Conservation (phyloP, 2,329 filamentous ascomycete species). For the Magnaporthales sp. region DNA sequence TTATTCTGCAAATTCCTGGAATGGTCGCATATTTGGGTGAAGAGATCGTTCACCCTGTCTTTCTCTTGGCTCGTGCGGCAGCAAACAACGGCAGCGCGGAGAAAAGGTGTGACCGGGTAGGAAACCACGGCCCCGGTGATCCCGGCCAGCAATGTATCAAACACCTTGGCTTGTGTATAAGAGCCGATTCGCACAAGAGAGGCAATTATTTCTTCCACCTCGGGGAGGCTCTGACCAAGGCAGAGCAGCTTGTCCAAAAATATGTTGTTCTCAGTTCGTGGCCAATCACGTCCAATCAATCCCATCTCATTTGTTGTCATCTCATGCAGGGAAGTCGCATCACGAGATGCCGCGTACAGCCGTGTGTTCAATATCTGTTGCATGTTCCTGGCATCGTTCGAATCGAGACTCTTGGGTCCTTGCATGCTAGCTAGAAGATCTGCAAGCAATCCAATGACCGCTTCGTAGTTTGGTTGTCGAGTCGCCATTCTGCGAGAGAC, state of each 20-base stretch:
- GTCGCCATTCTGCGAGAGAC: conserved; percentile 39
- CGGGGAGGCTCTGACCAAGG: conserved; percentile 45
- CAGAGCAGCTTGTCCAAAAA: conserved; percentile 59
- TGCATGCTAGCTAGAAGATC: neutral
- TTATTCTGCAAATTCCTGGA: conserved; percentile 33
- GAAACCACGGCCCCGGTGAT: conserved; percentile 41
- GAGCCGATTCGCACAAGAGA: conserved; percentile 45
- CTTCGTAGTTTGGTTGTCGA: conserved; percentile 44
- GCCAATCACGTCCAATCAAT: conserved; percentile 14
- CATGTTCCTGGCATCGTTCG: neutral
- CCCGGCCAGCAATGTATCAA: conserved; percentile 41
- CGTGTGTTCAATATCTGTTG: neutral
- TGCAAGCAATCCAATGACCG: conserved; percentile 39
- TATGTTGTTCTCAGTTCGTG: conserved; percentile 29
- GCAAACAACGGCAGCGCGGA: conserved; percentile 45
- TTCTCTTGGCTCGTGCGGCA: conserved; percentile 31
- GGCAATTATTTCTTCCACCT: conserved; percentile 47
- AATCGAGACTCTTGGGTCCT: neutral
- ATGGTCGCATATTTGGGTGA: conserved; percentile 33
- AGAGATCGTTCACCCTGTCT: conserved; percentile 26
- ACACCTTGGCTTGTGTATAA: conserved; percentile 42
- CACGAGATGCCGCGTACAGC: conserved; percentile 6
- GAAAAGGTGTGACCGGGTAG: conserved; percentile 42
- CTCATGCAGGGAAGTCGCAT: conserved; percentile 12
- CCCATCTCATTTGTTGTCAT: conserved; percentile 12